Evolutionary conservation across 768 basidiomycete genomes (phyloP).

Genomic region (Suillus discolor): DNA sequence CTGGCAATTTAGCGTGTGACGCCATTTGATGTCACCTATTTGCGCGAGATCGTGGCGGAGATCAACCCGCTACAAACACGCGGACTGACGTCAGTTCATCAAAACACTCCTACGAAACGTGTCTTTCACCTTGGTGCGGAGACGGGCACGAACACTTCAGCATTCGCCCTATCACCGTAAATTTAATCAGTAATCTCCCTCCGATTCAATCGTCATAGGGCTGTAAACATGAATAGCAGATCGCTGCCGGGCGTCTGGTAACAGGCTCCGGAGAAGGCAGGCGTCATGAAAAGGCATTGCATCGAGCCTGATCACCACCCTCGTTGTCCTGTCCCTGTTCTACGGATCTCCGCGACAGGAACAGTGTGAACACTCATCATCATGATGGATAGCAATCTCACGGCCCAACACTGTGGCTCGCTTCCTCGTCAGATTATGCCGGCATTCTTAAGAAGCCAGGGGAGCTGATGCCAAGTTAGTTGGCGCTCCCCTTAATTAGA

Average conservation of each 20-base stretch:
- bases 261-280: constrained; percentile 7
- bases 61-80: constrained; percentile 54
- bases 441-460: constrained; percentile 5
- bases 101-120: constrained; percentile 15
- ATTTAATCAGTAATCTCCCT: constrained; percentile 32
- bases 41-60: constrained; percentile 52
- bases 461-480: background rate
- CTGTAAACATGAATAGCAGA: constrained; percentile 6
- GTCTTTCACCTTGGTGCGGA: constrained; percentile 77
- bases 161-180: constrained; percentile 54
- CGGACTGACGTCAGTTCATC: constrained; percentile 30
- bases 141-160: constrained; percentile 87
- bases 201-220: constrained; percentile 18
- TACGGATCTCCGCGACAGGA: constrained; percentile 6
- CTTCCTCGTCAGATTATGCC: constrained; percentile 1
- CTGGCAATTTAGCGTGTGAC: constrained; percentile 22
- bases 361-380: background rate
- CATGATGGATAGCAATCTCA: background rate
- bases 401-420: background rate
- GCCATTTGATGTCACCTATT: constrained; percentile 30
- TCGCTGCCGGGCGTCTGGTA: constrained; percentile 3
- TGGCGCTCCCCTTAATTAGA: constrained; percentile 1
- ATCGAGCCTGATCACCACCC: constrained; percentile 8
- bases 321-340: constrained; percentile 7
- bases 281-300: constrained; percentile 10